These are phyloP conservation scores for Strobilomyces echinocephalus DNA, from an alignment of 768 basidiomycete genomes.

Conservation along the genomic window DNA sequence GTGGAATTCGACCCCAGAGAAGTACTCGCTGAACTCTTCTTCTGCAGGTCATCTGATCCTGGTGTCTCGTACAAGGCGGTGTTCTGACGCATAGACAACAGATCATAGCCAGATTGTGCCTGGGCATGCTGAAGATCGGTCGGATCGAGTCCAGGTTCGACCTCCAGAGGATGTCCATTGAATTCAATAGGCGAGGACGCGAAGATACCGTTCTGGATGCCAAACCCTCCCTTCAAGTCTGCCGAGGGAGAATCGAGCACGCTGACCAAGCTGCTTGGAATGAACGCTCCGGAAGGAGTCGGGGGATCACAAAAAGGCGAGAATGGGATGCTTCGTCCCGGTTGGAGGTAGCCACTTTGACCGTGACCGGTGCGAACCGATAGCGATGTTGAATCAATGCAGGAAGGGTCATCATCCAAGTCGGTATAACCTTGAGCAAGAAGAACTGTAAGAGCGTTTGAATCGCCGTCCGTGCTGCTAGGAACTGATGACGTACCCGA, in stretches of 20 bases:
- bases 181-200: slow-evolving; percentile 42
- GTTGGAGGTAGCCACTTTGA: slow-evolving; percentile 13
- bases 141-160: slow-evolving; percentile 39
- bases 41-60: slow-evolving; percentile 14
- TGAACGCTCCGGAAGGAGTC: slow-evolving; percentile 42
- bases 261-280: slow-evolving; percentile 49
- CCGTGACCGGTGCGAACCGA: slow-evolving; percentile 10
- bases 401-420: slow-evolving; percentile 39
- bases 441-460: slow-evolving; percentile 8
- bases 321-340: slow-evolving; percentile 34
- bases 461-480: slow-evolving; percentile 9
- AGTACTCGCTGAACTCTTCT: slow-evolving; percentile 23
- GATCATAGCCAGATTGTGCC: slow-evolving; percentile 13
- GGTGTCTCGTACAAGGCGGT: slow-evolving; percentile 34
- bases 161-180: slow-evolving; percentile 24
- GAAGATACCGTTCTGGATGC: slow-evolving; percentile 20
- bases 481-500: slow-evolving; percentile 30
- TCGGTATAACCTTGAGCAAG: slow-evolving; percentile 38
- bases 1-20: slow-evolving; percentile 47
- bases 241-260: slow-evolving; percentile 50
- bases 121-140: slow-evolving; percentile 40
- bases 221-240: slow-evolving; percentile 41
- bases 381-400: slow-evolving; percentile 19
- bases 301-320: slow-evolving; percentile 49
- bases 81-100: slow-evolving; percentile 24